Conservation (phyloP, 192 early-diverging fungal genomes). For the Backusella psychrophila region DNA sequence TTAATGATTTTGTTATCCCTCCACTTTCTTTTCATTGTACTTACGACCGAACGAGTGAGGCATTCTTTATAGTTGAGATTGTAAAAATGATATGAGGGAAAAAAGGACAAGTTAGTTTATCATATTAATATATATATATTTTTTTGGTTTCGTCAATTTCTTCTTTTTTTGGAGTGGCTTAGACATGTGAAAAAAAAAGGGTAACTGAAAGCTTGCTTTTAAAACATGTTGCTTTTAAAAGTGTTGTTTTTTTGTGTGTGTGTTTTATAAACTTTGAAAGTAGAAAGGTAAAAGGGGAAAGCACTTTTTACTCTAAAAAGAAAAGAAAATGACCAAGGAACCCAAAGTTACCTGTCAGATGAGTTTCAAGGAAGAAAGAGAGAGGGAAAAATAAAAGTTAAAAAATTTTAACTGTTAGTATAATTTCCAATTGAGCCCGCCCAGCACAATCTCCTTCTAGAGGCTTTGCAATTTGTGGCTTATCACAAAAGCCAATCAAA, state of each 20-base stretch:
- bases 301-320: conserved; percentile 1
- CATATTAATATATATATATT: not conserved
- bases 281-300: not conserved
- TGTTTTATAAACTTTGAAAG: not conserved
- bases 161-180: conserved; percentile 1
- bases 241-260: not conserved
- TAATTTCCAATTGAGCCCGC: not conserved
- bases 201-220: not conserved
- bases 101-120: not conserved
- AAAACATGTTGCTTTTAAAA: not conserved
- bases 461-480: not conserved
- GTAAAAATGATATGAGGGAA: not conserved
- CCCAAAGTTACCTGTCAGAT: conserved; percentile 11
- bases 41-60: conserved; percentile 38
- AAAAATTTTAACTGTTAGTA: conserved; percentile 5
- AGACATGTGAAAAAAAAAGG: conserved; percentile 16
- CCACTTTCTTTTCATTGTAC: not conserved
- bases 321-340: not conserved
- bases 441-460: not conserved
- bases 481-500: not conserved
- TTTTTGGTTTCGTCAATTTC: not conserved
- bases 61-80: conserved; percentile 16
- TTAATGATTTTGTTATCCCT: not conserved
- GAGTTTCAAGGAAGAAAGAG: conserved; percentile 2
- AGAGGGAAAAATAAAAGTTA: conserved; percentile 4